Base-by-base conservation (phyloP, 1,284 basidiomycete genomes). In the Puccinia novopanici region DNA sequence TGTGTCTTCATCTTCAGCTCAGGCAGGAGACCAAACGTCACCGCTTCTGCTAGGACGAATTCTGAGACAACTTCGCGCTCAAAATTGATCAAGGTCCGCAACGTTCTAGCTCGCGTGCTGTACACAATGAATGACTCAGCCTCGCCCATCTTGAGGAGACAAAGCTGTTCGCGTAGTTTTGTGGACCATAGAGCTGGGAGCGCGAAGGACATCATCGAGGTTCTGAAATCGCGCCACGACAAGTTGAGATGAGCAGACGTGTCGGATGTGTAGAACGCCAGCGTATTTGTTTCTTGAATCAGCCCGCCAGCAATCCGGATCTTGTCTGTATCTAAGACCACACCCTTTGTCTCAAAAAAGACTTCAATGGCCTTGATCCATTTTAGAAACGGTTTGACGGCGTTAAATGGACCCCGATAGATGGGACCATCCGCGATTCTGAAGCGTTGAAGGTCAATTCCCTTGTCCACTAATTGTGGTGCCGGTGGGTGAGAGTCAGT, bases 221-320 rank as follows among this genome's bases (percentile, higher is more conserved):
- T 13, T 13, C 19, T 52, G 48, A 72, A 72, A 5, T 74, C 72
- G n/a, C n/a, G n/a, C 70, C 70, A 72, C 3, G 70, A 15, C 19
- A 19, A 30, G n/a, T 37, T 27, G 30, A 72, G 0, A 24, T 37
- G 34, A 0, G 50, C 9, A 2, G 24, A 34, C 3, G 13, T n/a
- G 8, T 57, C 19, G 27, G n/a, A 24, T 5, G 27, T 22, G 37
- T 72, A 72, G 19, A 72, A 72, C 1, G 50, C 22, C 0, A 37
- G 50, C 0, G 24, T 0, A 19, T 52, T 72, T 0, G 70, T 52
- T 12, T 72, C 70, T 2, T 3, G 17, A 22, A 72, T 52, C 19
- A 72, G 19, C 0, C 50, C 30, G 0, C 70, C 70, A 0, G 55
- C 50, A 1, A 72, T 52, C 0, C 27, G n/a, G 12, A 72, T 54